Evolutionary conservation across 805 yeast genomes (phyloP).

Genomic region (Ogataea zsoltii): DNA sequence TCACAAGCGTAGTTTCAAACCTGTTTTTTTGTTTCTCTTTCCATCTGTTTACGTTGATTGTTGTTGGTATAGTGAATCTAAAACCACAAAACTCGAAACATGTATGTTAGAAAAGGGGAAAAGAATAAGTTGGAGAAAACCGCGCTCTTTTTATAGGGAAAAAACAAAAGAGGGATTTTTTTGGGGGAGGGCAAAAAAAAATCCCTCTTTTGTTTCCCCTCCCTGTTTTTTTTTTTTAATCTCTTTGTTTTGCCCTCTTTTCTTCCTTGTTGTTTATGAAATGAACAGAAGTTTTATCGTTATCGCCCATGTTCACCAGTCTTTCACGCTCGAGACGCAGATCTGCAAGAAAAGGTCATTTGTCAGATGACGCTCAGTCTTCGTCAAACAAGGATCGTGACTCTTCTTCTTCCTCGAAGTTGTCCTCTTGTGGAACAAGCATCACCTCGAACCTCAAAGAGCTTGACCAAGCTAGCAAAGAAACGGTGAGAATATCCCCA

Average conservation of each 20-base stretch:
- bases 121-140: no score
- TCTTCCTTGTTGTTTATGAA: neutral
- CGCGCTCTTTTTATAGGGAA: no score
- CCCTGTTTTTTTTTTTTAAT: neutral
- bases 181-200: no score
- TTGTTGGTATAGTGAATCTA: neutral
- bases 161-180: no score
- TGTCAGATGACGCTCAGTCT: constrained; percentile 6
- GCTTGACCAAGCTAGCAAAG: constrained; percentile 14
- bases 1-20: neutral
- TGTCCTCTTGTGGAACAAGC: constrained; percentile 14
- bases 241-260: neutral
- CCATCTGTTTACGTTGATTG: neutral
- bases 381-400: constrained; percentile 10
- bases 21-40: neutral
- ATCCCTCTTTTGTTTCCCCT: no score
- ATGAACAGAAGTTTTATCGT: neutral
- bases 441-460: constrained; percentile 19
- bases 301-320: constrained; percentile 12
- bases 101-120: no score
- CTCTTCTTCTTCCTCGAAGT: constrained; percentile 13
- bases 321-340: constrained; percentile 10
- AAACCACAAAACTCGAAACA: neutral
- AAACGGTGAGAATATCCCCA: constrained; percentile 8
- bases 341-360: constrained; percentile 1